phyloP scores from a whole-genome alignment of 139 green algal species.

The Gonium pectorale region DNA sequence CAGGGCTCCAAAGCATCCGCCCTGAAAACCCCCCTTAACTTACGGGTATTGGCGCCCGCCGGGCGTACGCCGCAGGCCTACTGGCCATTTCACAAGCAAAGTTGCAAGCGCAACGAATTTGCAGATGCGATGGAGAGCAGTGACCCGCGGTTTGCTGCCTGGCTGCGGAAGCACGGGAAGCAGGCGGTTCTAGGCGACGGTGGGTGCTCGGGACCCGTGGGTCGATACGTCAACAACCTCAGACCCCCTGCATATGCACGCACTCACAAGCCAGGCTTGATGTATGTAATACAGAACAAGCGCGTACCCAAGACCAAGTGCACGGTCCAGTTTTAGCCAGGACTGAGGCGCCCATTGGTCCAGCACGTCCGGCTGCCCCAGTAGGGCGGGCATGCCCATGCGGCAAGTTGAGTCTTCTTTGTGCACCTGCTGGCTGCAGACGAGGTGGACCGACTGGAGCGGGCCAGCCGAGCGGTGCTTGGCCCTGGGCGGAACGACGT shows the following conservation, averaged over 20 bases:
- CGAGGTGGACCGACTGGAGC: conserved; percentile 92
- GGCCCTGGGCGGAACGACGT: conserved; percentile 69
- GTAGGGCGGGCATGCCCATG: too few relatives aligned
- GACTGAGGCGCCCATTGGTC: too few relatives aligned
- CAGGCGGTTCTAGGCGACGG: conserved; percentile 36
- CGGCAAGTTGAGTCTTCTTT: not conserved
- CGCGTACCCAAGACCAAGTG: too few relatives aligned
- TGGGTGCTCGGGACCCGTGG: not conserved
- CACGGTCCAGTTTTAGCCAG: too few relatives aligned
- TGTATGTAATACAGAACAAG: too few relatives aligned
- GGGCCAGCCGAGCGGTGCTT: conserved; percentile 64
- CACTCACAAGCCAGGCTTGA: too few relatives aligned
- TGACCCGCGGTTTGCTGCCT: conserved; percentile 91
- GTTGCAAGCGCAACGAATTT: conserved; percentile 92
- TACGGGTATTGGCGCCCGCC: not conserved
- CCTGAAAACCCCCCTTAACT: too few relatives aligned
- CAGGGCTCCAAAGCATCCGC: too few relatives aligned
- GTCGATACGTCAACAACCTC: not conserved
- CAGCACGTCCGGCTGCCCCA: too few relatives aligned
- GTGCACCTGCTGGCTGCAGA: conserved; percentile 68
- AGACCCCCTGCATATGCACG: too few relatives aligned
- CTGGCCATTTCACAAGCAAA: conserved; percentile 90
- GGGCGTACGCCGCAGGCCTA: conserved; percentile 64
- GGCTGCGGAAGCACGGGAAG: conserved; percentile 75
- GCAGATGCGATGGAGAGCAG: conserved; percentile 80